Percentiles rank a stretch among this genome's conserved stretches.
These are phyloP conservation scores for Pyrenophora seminiperda DNA, from an alignment of 2,329 filamentous ascomycete genomes.

Conservation along the genomic window DNA sequence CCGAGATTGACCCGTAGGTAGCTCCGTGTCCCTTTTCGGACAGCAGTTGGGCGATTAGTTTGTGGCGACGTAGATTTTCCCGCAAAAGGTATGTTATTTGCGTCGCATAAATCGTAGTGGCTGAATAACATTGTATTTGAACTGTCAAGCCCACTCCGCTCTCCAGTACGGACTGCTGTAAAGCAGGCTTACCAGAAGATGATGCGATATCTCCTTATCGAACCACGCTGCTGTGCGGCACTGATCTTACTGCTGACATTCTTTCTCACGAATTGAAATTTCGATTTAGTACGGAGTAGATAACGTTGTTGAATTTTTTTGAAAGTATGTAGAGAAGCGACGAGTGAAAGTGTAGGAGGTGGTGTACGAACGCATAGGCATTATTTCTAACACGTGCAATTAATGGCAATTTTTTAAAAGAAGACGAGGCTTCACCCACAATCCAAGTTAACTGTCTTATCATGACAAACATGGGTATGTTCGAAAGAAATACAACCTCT, in stretches of 20 bases:
- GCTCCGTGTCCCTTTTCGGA: not conserved
- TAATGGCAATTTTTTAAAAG: no score
- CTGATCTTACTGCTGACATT: constrained; percentile 63
- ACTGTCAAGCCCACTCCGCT: constrained; percentile 55
- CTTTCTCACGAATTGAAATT: constrained; percentile 62
- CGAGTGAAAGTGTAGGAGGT: constrained; percentile 13
- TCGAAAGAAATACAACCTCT: no score
- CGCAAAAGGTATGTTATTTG: not conserved
- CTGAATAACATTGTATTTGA: not conserved
- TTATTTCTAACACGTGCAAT: no score
- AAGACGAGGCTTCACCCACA: no score
- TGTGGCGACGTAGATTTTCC: constrained; percentile 5
- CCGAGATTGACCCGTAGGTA: constrained; percentile 6
- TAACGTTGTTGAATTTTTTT: constrained; percentile 52
- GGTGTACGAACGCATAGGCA: not conserved
- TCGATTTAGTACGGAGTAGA: no score
- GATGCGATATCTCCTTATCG: constrained; percentile 63
- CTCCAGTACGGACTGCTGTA: constrained; percentile 63
- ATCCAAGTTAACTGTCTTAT: no score
- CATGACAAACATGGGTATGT: no score
- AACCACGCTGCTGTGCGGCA: constrained; percentile 60
- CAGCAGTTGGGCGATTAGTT: not conserved
- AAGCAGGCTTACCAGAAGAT: constrained; percentile 69
- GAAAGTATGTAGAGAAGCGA: constrained; percentile 33
- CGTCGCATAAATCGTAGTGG: not conserved